Base-by-base conservation (phyloP, 2,329 filamentous ascomycete species). In the Xylariaceae sp. region DNA sequence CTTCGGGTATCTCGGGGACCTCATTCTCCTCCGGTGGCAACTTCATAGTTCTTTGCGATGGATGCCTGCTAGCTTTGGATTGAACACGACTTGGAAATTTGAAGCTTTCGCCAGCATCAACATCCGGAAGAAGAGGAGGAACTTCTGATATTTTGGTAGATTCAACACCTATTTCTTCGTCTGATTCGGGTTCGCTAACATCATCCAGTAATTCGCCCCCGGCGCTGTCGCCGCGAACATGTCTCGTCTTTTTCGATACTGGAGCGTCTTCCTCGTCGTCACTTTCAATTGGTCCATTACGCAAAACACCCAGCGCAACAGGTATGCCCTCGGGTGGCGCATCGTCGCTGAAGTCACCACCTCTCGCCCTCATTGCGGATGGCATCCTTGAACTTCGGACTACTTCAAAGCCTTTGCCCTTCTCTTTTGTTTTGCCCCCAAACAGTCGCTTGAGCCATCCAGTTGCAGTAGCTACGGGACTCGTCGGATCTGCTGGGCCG, bases 361-460 rank as follows among this genome's bases (percentile, higher is more conserved):
- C 80, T 66, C 71, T 77, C 61, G 76, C 74, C 58, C 80, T 81
- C 77, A 91, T 88, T 53, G 87, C 86, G 6, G 89, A 87, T 2
- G 92, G 92, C 77, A 94, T 92, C 50, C 92, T 84, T 6, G 91
- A 84, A 69, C 92, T 97, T 65, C 94, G 80, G 13, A 99, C 93
- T 4, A 99, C 94, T 70, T 97, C 94, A 63, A 99, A 99, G 0
- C 94, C 94, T 72, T 97, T 97, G 61, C 88, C 87, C 72, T 95
- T 96, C 61, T 97, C 93, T 68, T 96, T 97, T 6, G 86, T 91
- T 74, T 95, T 96, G 13, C 88, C 89, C 10, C 86, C 87, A 53
- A 96, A 83, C 5, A 96, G 69, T 46, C 81, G 83, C 63, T 90
- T 87, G 71, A 97, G 84, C 92, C 93, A 99, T 4, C 91, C 91